phyloP scores from a whole-genome alignment of 352 stramenopile genomes.

The Thraustochytrium sp. region DNA sequence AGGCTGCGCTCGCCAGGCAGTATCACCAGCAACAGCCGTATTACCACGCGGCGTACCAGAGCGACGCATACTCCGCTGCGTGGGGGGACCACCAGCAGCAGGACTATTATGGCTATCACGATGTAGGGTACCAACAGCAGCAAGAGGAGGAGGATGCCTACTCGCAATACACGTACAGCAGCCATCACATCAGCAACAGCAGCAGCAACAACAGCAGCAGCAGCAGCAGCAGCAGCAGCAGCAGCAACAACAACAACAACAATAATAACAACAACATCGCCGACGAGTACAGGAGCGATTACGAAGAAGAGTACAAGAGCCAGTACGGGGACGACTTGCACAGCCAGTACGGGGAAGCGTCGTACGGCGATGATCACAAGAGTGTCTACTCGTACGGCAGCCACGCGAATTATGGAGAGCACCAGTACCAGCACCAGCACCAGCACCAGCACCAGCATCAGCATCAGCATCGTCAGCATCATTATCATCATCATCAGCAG shows the following conservation, averaged over 20 bases:
- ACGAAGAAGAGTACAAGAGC: not conserved
- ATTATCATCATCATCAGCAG: not conserved
- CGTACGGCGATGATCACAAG: not conserved
- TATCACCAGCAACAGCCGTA: no score
- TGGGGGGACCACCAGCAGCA: no score
- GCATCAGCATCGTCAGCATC: not conserved
- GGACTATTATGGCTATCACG: no score
- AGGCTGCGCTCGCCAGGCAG: no score
- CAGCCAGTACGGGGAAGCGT: not conserved
- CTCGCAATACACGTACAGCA: not conserved
- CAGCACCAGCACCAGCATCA: not conserved
- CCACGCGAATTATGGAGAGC: not conserved
- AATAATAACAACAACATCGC: not conserved
- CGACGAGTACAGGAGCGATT: not conserved
- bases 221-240: not conserved
- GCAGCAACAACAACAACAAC: not conserved
- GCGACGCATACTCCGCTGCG: no score
- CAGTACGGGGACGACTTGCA: not conserved
- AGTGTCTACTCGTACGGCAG: not conserved
- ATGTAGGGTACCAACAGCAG: no score
- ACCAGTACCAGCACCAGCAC: not conserved
- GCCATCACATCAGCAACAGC: no score
- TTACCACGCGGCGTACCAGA: no score
- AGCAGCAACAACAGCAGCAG: not conserved
- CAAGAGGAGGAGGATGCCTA: no score